Conservation (phyloP, 139 green algal genomes). For the Ettlia oleoabundans region DNA sequence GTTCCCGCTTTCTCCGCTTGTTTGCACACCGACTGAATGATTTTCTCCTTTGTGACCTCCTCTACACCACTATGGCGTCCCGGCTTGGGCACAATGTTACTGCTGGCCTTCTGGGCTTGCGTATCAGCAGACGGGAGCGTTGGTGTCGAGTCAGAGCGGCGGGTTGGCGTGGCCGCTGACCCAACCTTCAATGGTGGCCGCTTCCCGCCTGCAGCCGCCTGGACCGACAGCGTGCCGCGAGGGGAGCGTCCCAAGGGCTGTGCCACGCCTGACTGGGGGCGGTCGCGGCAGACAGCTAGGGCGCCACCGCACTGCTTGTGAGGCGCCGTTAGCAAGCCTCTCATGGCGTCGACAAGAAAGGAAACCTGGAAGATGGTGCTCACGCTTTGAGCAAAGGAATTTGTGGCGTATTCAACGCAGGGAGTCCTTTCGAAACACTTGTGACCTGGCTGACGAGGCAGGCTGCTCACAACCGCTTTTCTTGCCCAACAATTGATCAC, state of each 20-base stretch:
- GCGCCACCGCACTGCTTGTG: neutral
- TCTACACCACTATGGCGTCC: neutral
- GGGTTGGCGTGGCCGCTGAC: neutral
- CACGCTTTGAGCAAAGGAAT: neutral
- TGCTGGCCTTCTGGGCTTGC: neutral
- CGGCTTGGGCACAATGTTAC: conserved; percentile 10
- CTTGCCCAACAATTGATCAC: no score
- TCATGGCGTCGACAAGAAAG: no score
- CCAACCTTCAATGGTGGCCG: neutral
- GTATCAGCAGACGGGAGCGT: neutral
- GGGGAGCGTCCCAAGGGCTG: no score
- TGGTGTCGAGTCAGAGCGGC: neutral
- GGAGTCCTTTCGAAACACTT: neutral
- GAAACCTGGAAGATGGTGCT: no score
- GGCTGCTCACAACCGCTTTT: no score
- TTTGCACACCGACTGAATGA: no score
- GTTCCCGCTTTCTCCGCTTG: neutral
- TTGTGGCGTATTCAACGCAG: neutral
- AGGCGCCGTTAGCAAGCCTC: neutral
- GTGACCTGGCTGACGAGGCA: no score
- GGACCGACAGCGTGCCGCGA: neutral
- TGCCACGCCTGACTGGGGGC: neutral
- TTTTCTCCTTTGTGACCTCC: no score
- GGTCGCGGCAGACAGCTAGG: neutral
- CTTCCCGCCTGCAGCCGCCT: neutral